Evolutionary conservation across 108 stramenopile genomes (phyloP), one percentile per base, ranked within the genome.

Genomic region (Skeletonema marinoi): DNA sequence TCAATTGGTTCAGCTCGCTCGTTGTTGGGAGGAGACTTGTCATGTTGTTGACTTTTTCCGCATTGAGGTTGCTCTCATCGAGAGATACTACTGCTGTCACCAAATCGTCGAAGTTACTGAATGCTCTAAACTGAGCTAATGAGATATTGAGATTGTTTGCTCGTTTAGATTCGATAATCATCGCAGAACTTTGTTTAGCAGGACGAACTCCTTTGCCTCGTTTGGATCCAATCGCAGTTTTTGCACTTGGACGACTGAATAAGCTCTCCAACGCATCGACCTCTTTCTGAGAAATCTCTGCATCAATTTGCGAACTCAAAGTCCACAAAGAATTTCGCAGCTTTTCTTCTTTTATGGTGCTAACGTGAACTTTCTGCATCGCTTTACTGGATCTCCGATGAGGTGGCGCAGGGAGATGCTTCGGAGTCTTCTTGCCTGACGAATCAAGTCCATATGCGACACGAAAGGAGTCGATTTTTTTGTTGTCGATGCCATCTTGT

Each of bases 321-420:
- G 75, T 75, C 86, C 86, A 86, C 30, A 86, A 19, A 6, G 81
- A 82, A 60, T 77, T 75, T 30, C 74, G 56, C 0, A 86, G 70
- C 36, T 54, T 70, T 12, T 82, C 82, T 25, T 83, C 74, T 14
- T 78, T 39, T 11, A 86, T 70, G 2, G 75, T 56, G 48, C 62
- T 83, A 82, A 78, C 80, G 35, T 80, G 79, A 41, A 86, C 76
- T 70, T 79, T 79, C 63, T 83, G 78, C 71, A 80, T 33, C 2
- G 82, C 77, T 38, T 76, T 86, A 48, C 71, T 71, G 30, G 73
- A 66, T 46, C 81, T 38, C 32, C 78, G 75, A 14, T 32, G 36
- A 1, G 60, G 82, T 30, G 74, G 14, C 4, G 63, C 16, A 29
- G 60, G 73, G 3, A 29, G 35, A 3, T 25, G 36, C 69, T 41